Evolutionary conservation across 345 rosid species (phyloP).

Genomic region (Pseudoturritis turrita): DNA sequence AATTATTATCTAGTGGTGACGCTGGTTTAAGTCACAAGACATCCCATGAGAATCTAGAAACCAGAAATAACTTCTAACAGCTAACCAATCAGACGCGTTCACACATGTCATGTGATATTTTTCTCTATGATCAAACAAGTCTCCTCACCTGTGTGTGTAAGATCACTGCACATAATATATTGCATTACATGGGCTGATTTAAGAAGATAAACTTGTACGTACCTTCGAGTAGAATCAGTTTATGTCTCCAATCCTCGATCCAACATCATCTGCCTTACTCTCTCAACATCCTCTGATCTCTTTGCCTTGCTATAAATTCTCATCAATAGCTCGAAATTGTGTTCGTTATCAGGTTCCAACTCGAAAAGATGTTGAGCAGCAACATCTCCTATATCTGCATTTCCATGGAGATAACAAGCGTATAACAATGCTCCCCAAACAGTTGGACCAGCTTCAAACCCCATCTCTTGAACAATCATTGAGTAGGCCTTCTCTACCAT

Average conservation of each 20-base stretch:
- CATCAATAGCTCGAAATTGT: slow-evolving; percentile 69
- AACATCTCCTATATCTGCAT: slow-evolving; percentile 57
- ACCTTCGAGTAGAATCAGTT: slow-evolving; percentile 4
- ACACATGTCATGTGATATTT: slow-evolving; percentile 1
- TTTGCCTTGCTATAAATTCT: slow-evolving; percentile 51
- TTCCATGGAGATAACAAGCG: slow-evolving; percentile 61
- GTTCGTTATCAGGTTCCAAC: slow-evolving; percentile 78
- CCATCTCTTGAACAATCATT: slow-evolving; percentile 52
- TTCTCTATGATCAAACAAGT: slow-evolving; percentile 14
- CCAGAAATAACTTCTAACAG: not conserved
- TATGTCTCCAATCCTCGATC: slow-evolving; percentile 56
- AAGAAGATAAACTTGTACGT: not conserved
- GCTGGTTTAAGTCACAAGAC: slow-evolving; percentile 15
- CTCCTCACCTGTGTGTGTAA: slow-evolving; percentile 15
- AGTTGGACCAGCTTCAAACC: slow-evolving; percentile 65
- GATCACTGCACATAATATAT: not conserved
- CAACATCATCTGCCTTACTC: slow-evolving; percentile 56
- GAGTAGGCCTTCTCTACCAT: slow-evolving; percentile 55
- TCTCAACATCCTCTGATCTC: slow-evolving; percentile 47
- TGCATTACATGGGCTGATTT: slow-evolving; percentile 1
- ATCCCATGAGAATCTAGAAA: slow-evolving; percentile 25
- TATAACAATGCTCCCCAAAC: slow-evolving; percentile 88
- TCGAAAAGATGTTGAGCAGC: slow-evolving; percentile 72
- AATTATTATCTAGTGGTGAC: slow-evolving; percentile 11
- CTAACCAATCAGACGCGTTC: slow-evolving; percentile 21